phyloP scores from a whole-genome alignment of 768 basidiomycete species.

The Mrakia blollopis region DNA sequence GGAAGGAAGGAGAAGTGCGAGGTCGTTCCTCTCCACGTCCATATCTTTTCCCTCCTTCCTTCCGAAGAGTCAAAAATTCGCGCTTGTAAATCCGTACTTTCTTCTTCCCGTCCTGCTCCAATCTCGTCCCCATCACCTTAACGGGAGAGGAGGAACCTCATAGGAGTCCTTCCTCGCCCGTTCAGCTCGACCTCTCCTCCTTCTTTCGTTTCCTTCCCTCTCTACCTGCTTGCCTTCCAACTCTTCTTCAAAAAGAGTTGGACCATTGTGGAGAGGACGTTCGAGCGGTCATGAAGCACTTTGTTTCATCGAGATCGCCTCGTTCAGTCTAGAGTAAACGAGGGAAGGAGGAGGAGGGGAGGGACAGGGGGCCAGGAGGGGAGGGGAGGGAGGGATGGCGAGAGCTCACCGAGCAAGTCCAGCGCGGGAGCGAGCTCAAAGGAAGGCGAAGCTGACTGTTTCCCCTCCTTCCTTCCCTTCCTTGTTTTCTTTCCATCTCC shows the following conservation, averaged over 20 bases:
- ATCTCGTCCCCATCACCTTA: not conserved
- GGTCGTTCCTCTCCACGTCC: not conserved
- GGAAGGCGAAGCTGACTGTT: not conserved
- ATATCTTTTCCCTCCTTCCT: not conserved
- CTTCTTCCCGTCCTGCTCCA: not conserved
- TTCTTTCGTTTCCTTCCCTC: not conserved
- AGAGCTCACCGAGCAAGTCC: conserved; percentile 5
- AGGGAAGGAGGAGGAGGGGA: not conserved
- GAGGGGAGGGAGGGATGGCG: not conserved
- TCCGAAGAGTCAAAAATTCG: not conserved
- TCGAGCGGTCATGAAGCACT: not conserved
- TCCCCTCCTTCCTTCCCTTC: not conserved
- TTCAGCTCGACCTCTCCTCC: not conserved
- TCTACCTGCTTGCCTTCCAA: not conserved
- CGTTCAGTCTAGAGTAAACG: not conserved
- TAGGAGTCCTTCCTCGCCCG: not conserved
- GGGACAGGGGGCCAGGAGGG: not conserved
- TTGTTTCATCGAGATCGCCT: not conserved
- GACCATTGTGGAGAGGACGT: not conserved
- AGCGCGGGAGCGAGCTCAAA: not conserved
- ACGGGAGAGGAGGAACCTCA: not conserved
- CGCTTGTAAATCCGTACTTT: not conserved
- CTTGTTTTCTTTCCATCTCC: not conserved
- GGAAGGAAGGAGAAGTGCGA: not conserved
- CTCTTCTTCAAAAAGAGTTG: not conserved